Evolutionary conservation across 495 filamentous ascomycete species (phyloP).

Genomic region (Tuber brumale): DNA sequence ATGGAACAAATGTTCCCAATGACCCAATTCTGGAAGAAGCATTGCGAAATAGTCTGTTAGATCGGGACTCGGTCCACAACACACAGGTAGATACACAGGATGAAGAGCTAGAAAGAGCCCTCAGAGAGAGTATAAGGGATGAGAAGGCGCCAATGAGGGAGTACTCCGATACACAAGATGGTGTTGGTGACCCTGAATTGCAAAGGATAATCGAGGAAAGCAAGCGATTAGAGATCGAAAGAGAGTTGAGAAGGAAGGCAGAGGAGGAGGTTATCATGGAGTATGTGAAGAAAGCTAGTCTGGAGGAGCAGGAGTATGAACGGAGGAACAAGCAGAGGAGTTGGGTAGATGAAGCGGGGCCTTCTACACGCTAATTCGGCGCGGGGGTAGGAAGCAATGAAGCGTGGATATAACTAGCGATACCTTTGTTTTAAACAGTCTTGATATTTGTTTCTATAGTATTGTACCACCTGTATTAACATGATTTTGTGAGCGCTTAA

Average conservation of each 20-base stretch:
- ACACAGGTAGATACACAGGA: constrained; percentile 42
- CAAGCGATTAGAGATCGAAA: constrained; percentile 37
- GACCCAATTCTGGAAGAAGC: constrained; percentile 53
- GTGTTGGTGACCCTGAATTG: constrained; percentile 23
- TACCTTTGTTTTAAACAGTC: neutral
- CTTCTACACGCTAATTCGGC: neutral
- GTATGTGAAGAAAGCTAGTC: constrained; percentile 70
- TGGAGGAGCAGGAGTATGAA: constrained; percentile 57
- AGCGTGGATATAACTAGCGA: neutral
- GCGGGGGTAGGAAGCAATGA: neutral
- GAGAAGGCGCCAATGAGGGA: constrained; percentile 19
- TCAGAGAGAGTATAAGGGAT: constrained; percentile 43
- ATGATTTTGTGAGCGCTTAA: neutral
- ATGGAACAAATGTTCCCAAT: constrained; percentile 50
- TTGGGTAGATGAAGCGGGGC: neutral
- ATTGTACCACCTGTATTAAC: neutral
- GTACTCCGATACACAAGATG: constrained; percentile 1
- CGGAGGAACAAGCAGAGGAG: constrained; percentile 17
- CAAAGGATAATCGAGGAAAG: constrained; percentile 40
- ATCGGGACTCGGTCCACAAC: constrained; percentile 34
- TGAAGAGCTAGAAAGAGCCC: constrained; percentile 47
- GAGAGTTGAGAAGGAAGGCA: constrained; percentile 46
- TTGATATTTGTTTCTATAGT: neutral
- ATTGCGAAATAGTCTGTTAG: constrained; percentile 51
- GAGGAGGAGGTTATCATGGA: constrained; percentile 71